Evolutionary conservation across 108 stramenopile species (phyloP), one percentile per base, ranked within the genome.

Genomic region (Licmophora abbreviata): DNA sequence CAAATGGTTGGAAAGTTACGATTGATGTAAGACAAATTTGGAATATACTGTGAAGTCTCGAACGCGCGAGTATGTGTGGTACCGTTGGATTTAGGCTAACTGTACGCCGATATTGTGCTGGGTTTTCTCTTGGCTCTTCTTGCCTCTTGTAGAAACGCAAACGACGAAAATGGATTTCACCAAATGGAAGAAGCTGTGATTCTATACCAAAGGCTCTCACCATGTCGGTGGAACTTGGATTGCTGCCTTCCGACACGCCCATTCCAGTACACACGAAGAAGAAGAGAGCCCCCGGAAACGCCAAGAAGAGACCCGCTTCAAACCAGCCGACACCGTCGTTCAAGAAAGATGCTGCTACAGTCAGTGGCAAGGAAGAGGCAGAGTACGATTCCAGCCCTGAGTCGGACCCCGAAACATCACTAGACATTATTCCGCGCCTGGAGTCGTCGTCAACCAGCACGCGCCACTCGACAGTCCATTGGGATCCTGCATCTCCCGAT

Each of bases 151-250:
- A 69, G 68, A 74, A 74, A 66, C 77, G 73, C 26, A 64, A 72
- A 43, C 72, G 77, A 18, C 69, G 77, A 25, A 73, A 69, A 59
- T 73, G 71, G 71, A 70, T 69, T n/a, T 59, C 65, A 27, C 66
- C 77, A 20, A 71, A 66, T 48, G 72, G 69, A 14, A 54, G 68
- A 17, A 63, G 62, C 1, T 74, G 70, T 40, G 76, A 77, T 44
- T 73, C 69, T 35, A 74, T 79, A 29, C 77, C 76, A 26, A 77
- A 77, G 31, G 76, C 76, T 10, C 53, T 77, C 34, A 55, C 53
- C 21, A 77, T 77, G 32, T 77, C 76, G 17, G 67, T 77, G 11
- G 71, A 71, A 49, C 52, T 72, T 42, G 71, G 76, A 11, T 49
- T 77, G 43, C 33, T 77, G 33, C 71, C 76, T 8, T 32, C 70